Evolutionary conservation across 345 rosid species (phyloP), one percentile per base, ranked within the genome.

Genomic region (Garcia nutans): DNA sequence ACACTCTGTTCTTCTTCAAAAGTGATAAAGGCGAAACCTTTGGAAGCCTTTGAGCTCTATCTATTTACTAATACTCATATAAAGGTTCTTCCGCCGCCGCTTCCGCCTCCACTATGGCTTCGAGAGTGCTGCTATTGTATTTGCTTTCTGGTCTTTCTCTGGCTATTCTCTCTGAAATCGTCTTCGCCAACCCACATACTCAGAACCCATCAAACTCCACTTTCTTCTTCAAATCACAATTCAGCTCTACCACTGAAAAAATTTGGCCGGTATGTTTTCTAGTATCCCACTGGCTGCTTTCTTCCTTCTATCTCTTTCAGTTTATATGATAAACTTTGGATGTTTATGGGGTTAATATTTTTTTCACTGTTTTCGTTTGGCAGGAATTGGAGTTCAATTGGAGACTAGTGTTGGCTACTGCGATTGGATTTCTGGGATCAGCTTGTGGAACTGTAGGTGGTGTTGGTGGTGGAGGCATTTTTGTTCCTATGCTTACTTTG

Each of bases 361-460:
- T 73, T 73, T 11, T 13, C 15, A 65, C 13, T 20, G 15, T 0
- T 13, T 19, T 50, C 61, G 44, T 66, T 74, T 68, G 7, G 49
- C 68, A 94, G 97, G 74, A 81, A 73, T 81, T 94, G 90, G 85
- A 86, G 85, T 82, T 91, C 23, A 86, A 84, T 72, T 92, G 98
- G 98, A 83, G 84, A 71, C 47, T 88, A 57, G 87, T 84, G 74
- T 57, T 85, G 75, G 92, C 97, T 24, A 94, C 97, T 1, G 78
- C 89, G 41, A 91, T 94, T 24, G 98, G 92, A 76, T 92, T 94
- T 81, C 82, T 92, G 58, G 98, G 98, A 19, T 94, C 97, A 9
- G 97, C 98, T 0, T 94, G 89, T 76, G 98, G 98, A 12, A 92
- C 98, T 0, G 98, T 94, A 10, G 98, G 98, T 15, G 98, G 98